phyloP scores from a whole-genome alignment of 495 filamentous ascomycete genomes.

The Aspergillus cristatus region DNA sequence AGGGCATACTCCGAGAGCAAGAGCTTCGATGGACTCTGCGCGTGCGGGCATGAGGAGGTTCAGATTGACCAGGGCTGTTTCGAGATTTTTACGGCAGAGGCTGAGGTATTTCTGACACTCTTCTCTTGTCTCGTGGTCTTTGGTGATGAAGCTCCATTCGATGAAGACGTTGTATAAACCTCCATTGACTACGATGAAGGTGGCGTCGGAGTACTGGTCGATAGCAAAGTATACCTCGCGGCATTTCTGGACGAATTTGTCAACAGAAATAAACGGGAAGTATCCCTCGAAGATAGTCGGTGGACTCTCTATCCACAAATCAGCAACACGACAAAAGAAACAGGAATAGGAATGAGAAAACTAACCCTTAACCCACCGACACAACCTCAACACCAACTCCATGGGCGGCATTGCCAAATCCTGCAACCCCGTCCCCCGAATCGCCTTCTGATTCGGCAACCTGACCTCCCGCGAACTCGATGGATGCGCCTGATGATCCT shows the following conservation, averaged over 20 bases:
- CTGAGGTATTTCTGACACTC: conserved; percentile 30
- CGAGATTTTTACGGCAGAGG: conserved; percentile 48
- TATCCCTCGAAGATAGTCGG: conserved; percentile 19
- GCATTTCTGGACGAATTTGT: conserved; percentile 50
- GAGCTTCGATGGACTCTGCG: conserved; percentile 48
- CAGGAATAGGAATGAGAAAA: not conserved
- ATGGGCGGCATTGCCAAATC: conserved; percentile 49
- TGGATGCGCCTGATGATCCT: conserved; percentile 22
- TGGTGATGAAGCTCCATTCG: conserved; percentile 31
- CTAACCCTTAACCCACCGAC: conserved; percentile 43
- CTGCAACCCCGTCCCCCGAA: conserved; percentile 30
- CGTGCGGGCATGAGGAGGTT: conserved; percentile 49
- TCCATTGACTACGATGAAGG: conserved; percentile 47
- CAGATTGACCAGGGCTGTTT: conserved; percentile 47
- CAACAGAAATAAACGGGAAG: conserved; percentile 34
- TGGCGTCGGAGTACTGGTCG: conserved; percentile 45
- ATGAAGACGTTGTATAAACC: conserved; percentile 49
- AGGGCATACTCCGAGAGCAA: conserved; percentile 43
- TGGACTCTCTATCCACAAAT: conserved; percentile 15
- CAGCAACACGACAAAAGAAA: not conserved
- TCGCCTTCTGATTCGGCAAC: conserved; percentile 31
- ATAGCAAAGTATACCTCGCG: conserved; percentile 50
- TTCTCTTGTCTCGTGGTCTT: conserved; percentile 16
- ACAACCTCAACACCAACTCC: conserved; percentile 36
- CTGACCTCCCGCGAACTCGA: conserved; percentile 30